A percentile compares a stretch with the other conserved stretches of the same genome.
Evolutionary conservation across 2,329 filamentous ascomycete genomes (phyloP).

Genomic region (Fusarium anguioides): DNA sequence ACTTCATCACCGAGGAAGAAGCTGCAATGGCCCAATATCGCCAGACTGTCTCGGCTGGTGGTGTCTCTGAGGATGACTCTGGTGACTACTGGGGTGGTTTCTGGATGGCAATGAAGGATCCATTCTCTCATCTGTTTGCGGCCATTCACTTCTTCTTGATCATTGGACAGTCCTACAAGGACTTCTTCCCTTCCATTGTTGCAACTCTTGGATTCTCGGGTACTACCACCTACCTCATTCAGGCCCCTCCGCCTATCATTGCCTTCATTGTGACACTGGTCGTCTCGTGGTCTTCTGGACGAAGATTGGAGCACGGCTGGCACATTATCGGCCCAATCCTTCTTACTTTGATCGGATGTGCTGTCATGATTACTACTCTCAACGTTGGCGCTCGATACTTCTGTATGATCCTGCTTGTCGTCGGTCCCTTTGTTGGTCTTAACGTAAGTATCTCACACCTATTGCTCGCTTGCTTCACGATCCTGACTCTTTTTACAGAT

Average conservation of each 20-base stretch:
- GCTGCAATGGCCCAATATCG: conserved; percentile 53
- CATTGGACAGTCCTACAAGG: conserved; percentile 55
- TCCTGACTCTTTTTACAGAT: neutral
- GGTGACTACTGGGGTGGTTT: conserved; percentile 55
- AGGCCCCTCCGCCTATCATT: conserved; percentile 56
- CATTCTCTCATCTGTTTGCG: conserved; percentile 53
- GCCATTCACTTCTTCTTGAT: conserved; percentile 57
- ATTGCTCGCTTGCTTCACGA: rapidly evolving
- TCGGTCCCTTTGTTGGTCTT: conserved; percentile 53
- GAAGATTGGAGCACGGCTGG: conserved; percentile 52
- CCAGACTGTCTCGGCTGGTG: conserved; percentile 51
- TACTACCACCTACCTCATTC: conserved; percentile 53
- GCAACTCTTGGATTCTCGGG: conserved; percentile 45
- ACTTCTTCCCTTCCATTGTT: conserved; percentile 56
- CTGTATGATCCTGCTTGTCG: conserved; percentile 54
- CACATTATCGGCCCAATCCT: conserved; percentile 55
- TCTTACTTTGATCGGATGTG: conserved; percentile 52
- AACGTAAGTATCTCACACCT: conserved; percentile 40
- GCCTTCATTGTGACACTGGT: conserved; percentile 53
- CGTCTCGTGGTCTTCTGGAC: conserved; percentile 54
- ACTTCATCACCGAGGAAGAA: conserved; percentile 53
- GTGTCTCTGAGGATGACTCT: conserved; percentile 50
- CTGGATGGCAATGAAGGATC: conserved; percentile 48
- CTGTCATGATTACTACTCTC: conserved; percentile 56
- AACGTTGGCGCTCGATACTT: conserved; percentile 57